These are phyloP conservation scores for Claviceps fusiformis DNA, from an alignment of 2,329 filamentous ascomycete species.

Conservation along the genomic window DNA sequence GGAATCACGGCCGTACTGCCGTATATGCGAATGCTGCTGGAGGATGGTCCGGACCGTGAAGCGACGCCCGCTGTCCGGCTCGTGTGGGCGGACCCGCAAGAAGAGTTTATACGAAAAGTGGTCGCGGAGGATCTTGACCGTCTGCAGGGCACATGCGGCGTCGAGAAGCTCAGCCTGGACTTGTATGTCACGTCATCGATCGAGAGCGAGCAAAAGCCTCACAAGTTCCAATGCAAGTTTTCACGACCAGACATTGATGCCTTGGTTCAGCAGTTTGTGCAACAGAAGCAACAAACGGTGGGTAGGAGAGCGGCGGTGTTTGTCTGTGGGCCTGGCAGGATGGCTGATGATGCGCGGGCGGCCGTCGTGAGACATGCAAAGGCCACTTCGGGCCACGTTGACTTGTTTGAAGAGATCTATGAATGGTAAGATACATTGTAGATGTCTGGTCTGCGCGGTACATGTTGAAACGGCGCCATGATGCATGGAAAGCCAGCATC, in stretches of 20 bases:
- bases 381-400: not conserved
- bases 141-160: not conserved
- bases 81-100: not conserved
- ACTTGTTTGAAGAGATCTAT: not conserved
- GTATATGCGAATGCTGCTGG: conserved; percentile 15
- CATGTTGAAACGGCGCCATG: not conserved
- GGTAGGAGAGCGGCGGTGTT: conserved; percentile 18
- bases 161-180: not conserved
- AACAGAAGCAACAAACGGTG: conserved; percentile 3
- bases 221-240: not conserved
- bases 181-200: not conserved
- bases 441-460: not conserved
- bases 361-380: conserved; percentile 11
- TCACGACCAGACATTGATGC: not conserved
- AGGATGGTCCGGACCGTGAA: not conserved
- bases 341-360: conserved; percentile 22
- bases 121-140: not conserved
- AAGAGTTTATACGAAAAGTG: not conserved
- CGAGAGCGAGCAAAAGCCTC: not conserved
- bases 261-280: not conserved
- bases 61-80: not conserved
- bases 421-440: not conserved
- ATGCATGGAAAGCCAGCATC: too few relatives aligned
- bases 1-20: conserved; percentile 23
- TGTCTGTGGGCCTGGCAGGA: conserved; percentile 22